Conservation (phyloP, 2,329 filamentous ascomycete species). For the Clonostachys byssicola region DNA sequence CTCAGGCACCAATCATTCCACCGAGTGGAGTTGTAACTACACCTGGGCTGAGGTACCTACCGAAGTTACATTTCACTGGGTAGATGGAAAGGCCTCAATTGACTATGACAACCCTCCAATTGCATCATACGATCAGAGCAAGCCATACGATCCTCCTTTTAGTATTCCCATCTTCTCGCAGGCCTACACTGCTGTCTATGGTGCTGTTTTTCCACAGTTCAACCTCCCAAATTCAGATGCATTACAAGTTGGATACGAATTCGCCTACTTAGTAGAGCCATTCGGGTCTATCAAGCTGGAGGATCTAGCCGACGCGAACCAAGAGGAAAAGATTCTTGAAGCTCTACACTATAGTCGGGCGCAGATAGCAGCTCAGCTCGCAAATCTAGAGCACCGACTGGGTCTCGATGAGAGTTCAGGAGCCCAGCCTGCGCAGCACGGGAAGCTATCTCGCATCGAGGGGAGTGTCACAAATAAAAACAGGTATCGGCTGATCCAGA, state of each 20-base stretch:
- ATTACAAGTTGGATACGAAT: no score
- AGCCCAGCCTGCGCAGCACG: not conserved
- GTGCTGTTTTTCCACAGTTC: no score
- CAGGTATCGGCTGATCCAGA: not conserved
- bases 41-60: not conserved
- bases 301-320: not conserved
- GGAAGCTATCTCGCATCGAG: not conserved
- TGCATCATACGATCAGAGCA: not conserved
- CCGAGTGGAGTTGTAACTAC: not conserved
- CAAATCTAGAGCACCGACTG: not conserved
- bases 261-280: no score
- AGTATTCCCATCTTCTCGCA: not conserved
- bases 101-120: not conserved
- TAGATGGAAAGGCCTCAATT: not conserved
- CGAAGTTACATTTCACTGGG: not conserved
- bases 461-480: not conserved
- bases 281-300: no score
- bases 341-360: not conserved
- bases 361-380: not conserved
- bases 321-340: not conserved
- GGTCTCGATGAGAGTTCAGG: not conserved
- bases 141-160: not conserved
- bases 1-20: not conserved
- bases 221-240: no score
- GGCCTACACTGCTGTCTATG: no score